Conservation (phyloP, 169 alveolate genomes). For the Hammondia hammondi region DNA sequence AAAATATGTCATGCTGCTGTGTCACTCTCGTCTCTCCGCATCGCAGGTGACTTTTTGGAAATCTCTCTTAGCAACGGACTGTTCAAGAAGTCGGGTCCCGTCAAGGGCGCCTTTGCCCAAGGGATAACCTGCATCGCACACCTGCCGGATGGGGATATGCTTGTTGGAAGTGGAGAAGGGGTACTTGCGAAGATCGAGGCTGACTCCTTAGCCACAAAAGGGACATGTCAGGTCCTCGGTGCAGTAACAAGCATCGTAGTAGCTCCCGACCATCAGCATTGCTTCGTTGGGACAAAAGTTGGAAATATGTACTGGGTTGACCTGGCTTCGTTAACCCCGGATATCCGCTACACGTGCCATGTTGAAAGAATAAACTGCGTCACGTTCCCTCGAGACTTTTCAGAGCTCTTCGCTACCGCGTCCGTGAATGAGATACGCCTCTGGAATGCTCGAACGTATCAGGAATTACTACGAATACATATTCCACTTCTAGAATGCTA, state of each 20-base stretch:
- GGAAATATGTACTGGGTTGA: constrained; percentile 92
- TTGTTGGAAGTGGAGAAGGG: constrained; percentile 93
- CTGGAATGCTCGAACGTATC: constrained; percentile 89
- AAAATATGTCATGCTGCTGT: too few species aligned
- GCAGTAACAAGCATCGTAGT: constrained; percentile 88
- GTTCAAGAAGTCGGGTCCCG: constrained; percentile 86
- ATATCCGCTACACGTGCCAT: constrained; percentile 91
- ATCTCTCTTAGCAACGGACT: constrained; percentile 79
- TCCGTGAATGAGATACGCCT: constrained; percentile 90
- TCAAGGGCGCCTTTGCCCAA: constrained; percentile 83
- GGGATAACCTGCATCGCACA: constrained; percentile 88
- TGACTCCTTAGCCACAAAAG: constrained; percentile 68
- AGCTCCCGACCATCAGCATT: constrained; percentile 89
- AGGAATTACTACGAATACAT: constrained; percentile 90
- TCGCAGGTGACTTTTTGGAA: constrained; percentile 58
- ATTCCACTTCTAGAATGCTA: constrained; percentile 92
- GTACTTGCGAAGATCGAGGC: constrained; percentile 85
- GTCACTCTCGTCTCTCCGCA: neutral
- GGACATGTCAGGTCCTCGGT: constrained; percentile 84
- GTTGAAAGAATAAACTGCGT: constrained; percentile 84
- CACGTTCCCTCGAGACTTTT: constrained; percentile 67
- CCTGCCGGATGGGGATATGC: constrained; percentile 87
- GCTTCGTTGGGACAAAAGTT: constrained; percentile 87
- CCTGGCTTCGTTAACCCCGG: constrained; percentile 87
- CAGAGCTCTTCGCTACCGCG: constrained; percentile 89